Conservation (phyloP, 345 rosid genomes). For the Ceriops zippeliana region DNA sequence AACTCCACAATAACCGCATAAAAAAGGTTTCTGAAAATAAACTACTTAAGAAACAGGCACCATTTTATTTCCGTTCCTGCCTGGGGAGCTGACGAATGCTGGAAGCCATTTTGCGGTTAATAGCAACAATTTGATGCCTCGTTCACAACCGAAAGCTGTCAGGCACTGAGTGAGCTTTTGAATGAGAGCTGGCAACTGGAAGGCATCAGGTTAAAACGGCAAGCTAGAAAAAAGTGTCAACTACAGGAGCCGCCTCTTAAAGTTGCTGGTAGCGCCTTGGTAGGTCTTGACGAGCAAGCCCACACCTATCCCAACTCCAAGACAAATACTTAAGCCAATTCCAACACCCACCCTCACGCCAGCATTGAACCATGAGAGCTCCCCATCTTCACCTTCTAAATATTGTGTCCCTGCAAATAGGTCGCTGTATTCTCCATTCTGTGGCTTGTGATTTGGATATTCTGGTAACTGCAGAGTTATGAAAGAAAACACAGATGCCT, state of each 20-base stretch:
- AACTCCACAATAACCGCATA: background rate
- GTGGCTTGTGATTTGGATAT: constrained; percentile 41
- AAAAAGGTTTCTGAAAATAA: background rate
- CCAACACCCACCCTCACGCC: constrained; percentile 34
- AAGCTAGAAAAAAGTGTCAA: background rate
- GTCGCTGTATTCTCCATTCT: constrained; percentile 24
- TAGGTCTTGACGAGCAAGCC: constrained; percentile 25
- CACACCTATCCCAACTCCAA: constrained; percentile 30
- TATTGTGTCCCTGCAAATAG: constrained; percentile 12
- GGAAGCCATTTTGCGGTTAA: background rate
- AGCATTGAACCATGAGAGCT: constrained; percentile 32
- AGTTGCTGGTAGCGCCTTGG: constrained; percentile 27
- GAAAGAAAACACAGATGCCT: constrained; percentile 11
- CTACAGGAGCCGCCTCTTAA: constrained; percentile 18
- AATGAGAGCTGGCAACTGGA: background rate
- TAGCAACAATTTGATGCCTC: constrained; percentile 18
- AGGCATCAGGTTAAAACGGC: background rate
- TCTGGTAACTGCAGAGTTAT: constrained; percentile 35
- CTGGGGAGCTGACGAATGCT: background rate
- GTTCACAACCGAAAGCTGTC: constrained; percentile 10
- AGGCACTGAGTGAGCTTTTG: constrained; percentile 12
- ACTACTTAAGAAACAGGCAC: background rate
- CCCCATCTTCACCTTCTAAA: constrained; percentile 29
- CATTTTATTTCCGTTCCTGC: constrained; percentile 10
- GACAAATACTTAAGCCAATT: constrained; percentile 25